Evolutionary conservation across 2,329 filamentous ascomycete genomes (phyloP).

Genomic region (Botrytis paeoniae): DNA sequence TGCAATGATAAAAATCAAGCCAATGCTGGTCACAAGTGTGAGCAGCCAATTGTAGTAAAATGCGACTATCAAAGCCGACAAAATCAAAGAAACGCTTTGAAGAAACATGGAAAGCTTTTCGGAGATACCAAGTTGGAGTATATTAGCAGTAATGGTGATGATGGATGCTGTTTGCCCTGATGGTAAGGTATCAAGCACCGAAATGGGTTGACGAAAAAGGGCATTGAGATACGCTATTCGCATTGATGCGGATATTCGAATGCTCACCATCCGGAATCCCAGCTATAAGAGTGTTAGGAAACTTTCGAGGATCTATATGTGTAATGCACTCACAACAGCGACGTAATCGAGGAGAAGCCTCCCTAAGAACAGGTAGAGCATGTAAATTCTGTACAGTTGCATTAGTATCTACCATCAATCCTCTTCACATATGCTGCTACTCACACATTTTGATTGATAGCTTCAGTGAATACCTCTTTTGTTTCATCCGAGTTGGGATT

Average conservation of each 20-base stretch:
- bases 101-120: conserved; percentile 58
- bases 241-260: conserved; percentile 57
- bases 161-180: conserved; percentile 59
- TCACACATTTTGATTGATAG: conserved; percentile 45
- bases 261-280: conserved; percentile 57
- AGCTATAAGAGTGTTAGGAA: conserved; percentile 20
- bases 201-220: conserved; percentile 62
- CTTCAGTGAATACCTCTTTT: conserved; percentile 47
- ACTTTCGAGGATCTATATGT: not conserved
- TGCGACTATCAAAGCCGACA: conserved; percentile 51
- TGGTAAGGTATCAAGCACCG: conserved; percentile 65
- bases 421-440: conserved; percentile 20
- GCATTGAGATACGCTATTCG: conserved; percentile 62
- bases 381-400: conserved; percentile 47
- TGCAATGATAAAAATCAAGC: conserved; percentile 53
- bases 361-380: conserved; percentile 56
- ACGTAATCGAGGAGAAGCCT: conserved; percentile 54
- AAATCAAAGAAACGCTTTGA: conserved; percentile 53
- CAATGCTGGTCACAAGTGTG: conserved; percentile 54
- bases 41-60: conserved; percentile 56
- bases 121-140: conserved; percentile 59
- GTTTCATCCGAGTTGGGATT: conserved; percentile 41
- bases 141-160: conserved; percentile 64
- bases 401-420: conserved; percentile 18
- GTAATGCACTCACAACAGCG: conserved; percentile 45